Conservation (phyloP, 257 asterid genomes). For the Henckelia pumila region DNA sequence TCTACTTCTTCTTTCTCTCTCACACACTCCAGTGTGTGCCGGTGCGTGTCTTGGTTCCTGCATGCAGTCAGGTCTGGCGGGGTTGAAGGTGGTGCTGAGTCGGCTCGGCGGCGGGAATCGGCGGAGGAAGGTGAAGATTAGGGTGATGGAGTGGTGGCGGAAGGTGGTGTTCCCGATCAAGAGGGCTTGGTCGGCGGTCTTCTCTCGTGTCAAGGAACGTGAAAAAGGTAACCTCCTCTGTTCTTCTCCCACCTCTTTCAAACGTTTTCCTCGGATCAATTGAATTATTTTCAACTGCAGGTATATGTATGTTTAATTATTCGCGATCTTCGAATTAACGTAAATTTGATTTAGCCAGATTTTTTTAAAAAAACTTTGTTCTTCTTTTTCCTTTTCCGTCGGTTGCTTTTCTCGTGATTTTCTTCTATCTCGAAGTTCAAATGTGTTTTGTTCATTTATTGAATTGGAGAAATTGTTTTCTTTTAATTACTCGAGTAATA, state of each 20-base stretch:
- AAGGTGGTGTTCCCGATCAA: conserved; percentile 79
- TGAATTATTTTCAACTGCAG: no score
- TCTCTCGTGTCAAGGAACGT: conserved; percentile 61
- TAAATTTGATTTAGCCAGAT: no score
- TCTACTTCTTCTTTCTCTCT: background rate
- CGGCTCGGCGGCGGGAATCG: conserved; percentile 54
- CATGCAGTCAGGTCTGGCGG: conserved; percentile 54
- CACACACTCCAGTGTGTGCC: conserved; percentile 6
- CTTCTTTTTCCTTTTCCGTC: no score
- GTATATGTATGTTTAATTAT: no score
- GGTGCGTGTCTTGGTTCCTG: conserved; percentile 20
- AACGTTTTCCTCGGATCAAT: background rate
- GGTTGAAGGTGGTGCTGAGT: conserved; percentile 47
- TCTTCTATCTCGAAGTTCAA: no score
- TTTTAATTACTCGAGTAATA: no score
- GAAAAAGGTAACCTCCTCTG: conserved; percentile 48
- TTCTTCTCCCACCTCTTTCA: background rate
- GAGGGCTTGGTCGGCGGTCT: conserved; percentile 62
- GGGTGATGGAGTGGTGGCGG: conserved; percentile 72
- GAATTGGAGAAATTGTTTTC: background rate
- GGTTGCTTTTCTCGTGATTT: background rate
- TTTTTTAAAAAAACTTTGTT: no score
- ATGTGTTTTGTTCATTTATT: no score
- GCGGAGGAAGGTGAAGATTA: conserved; percentile 55
- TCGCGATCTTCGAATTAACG: background rate